Evolutionary conservation across 2,329 filamentous ascomycete species (phyloP).

Genomic region (Chaetoscypha palmicola): DNA sequence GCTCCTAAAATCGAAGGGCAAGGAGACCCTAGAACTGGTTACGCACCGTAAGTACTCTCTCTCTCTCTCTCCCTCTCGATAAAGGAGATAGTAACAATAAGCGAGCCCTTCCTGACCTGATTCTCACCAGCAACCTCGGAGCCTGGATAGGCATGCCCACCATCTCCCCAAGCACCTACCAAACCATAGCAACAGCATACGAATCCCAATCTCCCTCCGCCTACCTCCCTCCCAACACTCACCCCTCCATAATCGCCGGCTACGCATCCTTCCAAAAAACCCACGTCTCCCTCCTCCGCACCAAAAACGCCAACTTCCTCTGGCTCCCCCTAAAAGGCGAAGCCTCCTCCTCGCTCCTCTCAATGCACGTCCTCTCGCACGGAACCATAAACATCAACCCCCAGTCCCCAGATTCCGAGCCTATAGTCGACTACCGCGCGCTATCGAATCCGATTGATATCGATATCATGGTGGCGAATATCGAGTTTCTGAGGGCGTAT

Average conservation of each 20-base stretch:
- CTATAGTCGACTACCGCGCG: conserved; percentile 32
- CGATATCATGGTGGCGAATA: conserved; percentile 26
- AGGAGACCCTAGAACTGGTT: background rate
- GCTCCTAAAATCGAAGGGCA: background rate
- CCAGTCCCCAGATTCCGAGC: conserved; percentile 23
- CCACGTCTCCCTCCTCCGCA: background rate
- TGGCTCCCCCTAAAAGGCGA: conserved; percentile 1
- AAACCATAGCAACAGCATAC: background rate
- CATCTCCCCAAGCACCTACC: conserved; percentile 2
- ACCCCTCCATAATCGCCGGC: conserved; percentile 5
- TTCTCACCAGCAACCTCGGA: background rate
- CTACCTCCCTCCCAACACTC: background rate
- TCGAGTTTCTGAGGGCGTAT: background rate
- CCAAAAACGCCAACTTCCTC: conserved; percentile 7
- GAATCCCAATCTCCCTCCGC: background rate
- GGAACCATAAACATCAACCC: conserved; percentile 30
- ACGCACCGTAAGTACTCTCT: background rate
- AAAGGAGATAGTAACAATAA: background rate
- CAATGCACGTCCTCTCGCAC: conserved; percentile 28
- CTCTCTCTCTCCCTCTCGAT: background rate
- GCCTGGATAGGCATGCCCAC: conserved; percentile 4
- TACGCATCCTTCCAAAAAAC: background rate
- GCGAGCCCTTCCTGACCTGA: conserved; percentile 20
- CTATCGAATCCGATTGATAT: conserved; percentile 33
- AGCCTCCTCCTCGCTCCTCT: background rate